phyloP scores from a whole-genome alignment of 352 stramenopile genomes.

The Phytophthora vignae region DNA sequence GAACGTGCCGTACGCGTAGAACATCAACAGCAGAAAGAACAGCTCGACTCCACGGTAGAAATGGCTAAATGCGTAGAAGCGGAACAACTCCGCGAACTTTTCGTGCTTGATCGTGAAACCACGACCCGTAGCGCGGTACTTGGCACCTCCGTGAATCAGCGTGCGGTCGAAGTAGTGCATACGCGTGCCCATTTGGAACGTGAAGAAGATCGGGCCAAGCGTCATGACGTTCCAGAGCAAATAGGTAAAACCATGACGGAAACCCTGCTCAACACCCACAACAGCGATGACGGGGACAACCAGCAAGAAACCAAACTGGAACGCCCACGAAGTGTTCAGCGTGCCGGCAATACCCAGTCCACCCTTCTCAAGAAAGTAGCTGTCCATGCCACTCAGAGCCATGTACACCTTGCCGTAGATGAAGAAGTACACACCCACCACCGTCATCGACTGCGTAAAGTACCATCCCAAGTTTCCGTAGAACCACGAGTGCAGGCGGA shows the following conservation, averaged over 20 bases:
- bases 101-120: slow-evolving; percentile 99
- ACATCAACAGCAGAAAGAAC: slow-evolving; percentile 81
- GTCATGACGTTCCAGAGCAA: slow-evolving; percentile 96
- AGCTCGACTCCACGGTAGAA: slow-evolving; percentile 98
- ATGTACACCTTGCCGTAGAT: slow-evolving; percentile 98
- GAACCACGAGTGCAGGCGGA: slow-evolving; percentile 97
- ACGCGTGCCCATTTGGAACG: slow-evolving; percentile 99
- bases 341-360: slow-evolving; percentile 94
- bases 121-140: slow-evolving; percentile 98
- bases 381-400: slow-evolving; percentile 94
- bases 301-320: slow-evolving; percentile 96
- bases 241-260: slow-evolving; percentile 93
- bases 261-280: slow-evolving; percentile 97
- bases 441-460: slow-evolving; percentile 97
- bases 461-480: slow-evolving; percentile 99
- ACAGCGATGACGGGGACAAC: slow-evolving; percentile 98
- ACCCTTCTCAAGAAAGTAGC: slow-evolving; percentile 91
- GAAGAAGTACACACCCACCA: slow-evolving; percentile 98
- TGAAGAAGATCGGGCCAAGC: slow-evolving; percentile 99
- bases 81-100: slow-evolving; percentile 97
- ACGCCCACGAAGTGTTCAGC: slow-evolving; percentile 96
- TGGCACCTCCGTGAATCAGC: slow-evolving; percentile 97
- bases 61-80: slow-evolving; percentile 98
- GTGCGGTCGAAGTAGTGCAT: slow-evolving; percentile 99
- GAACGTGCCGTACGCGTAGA: slow-evolving; percentile 94